Evolutionary conservation across 2,329 filamentous ascomycete genomes (phyloP).

Genomic region (Orbilia javanica): DNA sequence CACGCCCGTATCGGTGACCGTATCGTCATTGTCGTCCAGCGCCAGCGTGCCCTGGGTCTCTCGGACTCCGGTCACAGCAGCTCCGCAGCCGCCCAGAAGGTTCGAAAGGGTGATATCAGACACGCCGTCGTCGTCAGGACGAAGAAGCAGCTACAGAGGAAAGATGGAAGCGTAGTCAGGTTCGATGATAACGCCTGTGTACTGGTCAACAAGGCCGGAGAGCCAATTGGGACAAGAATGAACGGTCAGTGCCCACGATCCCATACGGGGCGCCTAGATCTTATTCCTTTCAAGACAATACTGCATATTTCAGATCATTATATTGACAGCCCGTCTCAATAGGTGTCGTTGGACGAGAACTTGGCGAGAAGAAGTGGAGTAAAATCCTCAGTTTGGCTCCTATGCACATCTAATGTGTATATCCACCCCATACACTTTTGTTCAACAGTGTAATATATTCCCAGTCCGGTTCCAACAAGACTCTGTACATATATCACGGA

Average conservation of each 20-base stretch:
- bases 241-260: slow-evolving; percentile 71
- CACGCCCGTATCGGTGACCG: slow-evolving; percentile 95
- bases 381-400: slow-evolving; percentile 98
- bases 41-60: slow-evolving; percentile 82
- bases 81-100: slow-evolving; percentile 85
- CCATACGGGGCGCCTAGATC: neutral
- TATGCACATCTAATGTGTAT: slow-evolving; percentile 73
- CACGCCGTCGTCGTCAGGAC: slow-evolving; percentile 96
- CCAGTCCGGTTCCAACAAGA: neutral
- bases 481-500: slow-evolving; percentile 20
- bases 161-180: slow-evolving; percentile 87
- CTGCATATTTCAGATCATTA: neutral
- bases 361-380: slow-evolving; percentile 94
- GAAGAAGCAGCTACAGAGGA: slow-evolving; percentile 84
- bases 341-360: slow-evolving; percentile 88
- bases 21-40: slow-evolving; percentile 97
- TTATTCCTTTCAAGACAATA: neutral
- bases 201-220: slow-evolving; percentile 94
- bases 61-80: slow-evolving; percentile 69
- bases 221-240: slow-evolving; percentile 92
- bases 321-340: slow-evolving; percentile 60
- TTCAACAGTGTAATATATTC: slow-evolving; percentile 36
- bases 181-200: slow-evolving; percentile 99
- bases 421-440: neutral
- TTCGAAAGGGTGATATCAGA: slow-evolving; percentile 93